Percentiles rank a stretch among this genome's conserved stretches.
Evolutionary conservation across 192 early-diverging fungal genomes (phyloP).

Genomic region (Coemansia furcata): DNA sequence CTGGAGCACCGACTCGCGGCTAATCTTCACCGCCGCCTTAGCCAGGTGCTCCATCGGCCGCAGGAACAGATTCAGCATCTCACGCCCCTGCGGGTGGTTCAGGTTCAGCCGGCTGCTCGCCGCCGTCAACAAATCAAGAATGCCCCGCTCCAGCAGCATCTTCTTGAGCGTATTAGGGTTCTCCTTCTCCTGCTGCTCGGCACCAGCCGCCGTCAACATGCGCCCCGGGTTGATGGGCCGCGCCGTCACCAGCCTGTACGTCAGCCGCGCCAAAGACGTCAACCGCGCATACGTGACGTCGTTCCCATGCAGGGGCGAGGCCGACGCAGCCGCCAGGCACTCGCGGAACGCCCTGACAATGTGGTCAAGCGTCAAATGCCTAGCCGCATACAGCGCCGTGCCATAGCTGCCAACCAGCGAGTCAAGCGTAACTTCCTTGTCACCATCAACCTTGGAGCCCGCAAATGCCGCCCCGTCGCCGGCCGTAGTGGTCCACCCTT

Average conservation of each 20-base stretch:
- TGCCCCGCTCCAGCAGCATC: constrained; percentile 88
- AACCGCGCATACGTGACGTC: constrained; percentile 48
- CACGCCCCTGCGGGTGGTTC: constrained; percentile 80
- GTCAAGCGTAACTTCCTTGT: constrained; percentile 22
- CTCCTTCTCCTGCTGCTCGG: constrained; percentile 17
- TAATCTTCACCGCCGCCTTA: constrained; percentile 83
- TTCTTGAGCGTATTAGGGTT: constrained; percentile 37
- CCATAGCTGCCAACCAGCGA: constrained; percentile 41
- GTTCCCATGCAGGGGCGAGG: constrained; percentile 16
- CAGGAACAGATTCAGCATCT: constrained; percentile 72
- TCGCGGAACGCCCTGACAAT: constrained; percentile 52
- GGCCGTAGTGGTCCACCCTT: constrained; percentile 33
- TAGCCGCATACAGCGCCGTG: constrained; percentile 26
- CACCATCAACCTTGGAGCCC: background rate
- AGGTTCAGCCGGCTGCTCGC: constrained; percentile 84
- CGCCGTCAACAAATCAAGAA: constrained; percentile 74
- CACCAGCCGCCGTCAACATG: background rate
- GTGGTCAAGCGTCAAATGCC: constrained; percentile 46
- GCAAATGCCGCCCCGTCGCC: background rate
- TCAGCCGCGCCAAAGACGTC: constrained; percentile 42
- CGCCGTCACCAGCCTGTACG: constrained; percentile 47
- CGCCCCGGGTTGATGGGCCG: constrained; percentile 42
- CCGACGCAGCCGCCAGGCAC: constrained; percentile 36
- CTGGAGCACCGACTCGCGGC: constrained; percentile 59
- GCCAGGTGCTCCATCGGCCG: constrained; percentile 89